Percentiles rank a stretch among this genome's conserved stretches.
Conservation (phyloP, 371 early-diverging fungal species). For the Thermomucor indicae-seudaticae region DNA sequence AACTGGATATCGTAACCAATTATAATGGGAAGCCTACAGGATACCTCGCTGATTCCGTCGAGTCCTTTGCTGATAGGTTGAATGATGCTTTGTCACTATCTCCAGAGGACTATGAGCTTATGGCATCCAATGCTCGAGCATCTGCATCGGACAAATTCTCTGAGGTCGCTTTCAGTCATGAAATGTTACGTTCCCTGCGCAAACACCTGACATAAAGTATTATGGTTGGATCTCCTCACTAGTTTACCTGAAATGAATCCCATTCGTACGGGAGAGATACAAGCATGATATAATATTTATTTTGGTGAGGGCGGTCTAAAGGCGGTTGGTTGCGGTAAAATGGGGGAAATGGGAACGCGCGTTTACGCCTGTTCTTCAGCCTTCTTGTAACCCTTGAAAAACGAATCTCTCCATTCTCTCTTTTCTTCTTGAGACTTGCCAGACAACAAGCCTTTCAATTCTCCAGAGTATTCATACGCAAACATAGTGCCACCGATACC, state of each 20-base stretch:
- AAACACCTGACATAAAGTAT: conserved; percentile 15
- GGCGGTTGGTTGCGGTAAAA: not conserved
- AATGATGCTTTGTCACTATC: conserved; percentile 43
- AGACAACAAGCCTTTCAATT: conserved; percentile 52
- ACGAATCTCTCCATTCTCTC: conserved; percentile 46
- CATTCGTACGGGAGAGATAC: not conserved
- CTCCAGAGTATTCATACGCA: conserved; percentile 65
- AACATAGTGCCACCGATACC: conserved; percentile 71
- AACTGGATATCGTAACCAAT: conserved; percentile 82
- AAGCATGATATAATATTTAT: no score
- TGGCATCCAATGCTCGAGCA: conserved; percentile 62
- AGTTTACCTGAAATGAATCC: no score
- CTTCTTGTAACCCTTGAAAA: conserved; percentile 36
- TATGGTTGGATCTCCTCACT: no score
- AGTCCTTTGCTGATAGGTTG: conserved; percentile 66
- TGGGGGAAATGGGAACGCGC: no score
- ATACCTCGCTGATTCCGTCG: conserved; percentile 62
- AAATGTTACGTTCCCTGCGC: conserved; percentile 35
- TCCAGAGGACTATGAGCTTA: conserved; percentile 30
- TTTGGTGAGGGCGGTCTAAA: no score
- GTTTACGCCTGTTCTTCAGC: conserved; percentile 19
- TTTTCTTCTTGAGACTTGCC: conserved; percentile 47
- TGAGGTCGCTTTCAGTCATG: conserved; percentile 57
- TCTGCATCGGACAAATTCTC: conserved; percentile 67
- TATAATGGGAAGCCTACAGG: conserved; percentile 53